A percentile compares a stretch with the other conserved stretches of the same genome.
These are phyloP conservation scores for Polygonum aviculare DNA, from an alignment of 148 eudicot genomes.

Conservation along the genomic window DNA sequence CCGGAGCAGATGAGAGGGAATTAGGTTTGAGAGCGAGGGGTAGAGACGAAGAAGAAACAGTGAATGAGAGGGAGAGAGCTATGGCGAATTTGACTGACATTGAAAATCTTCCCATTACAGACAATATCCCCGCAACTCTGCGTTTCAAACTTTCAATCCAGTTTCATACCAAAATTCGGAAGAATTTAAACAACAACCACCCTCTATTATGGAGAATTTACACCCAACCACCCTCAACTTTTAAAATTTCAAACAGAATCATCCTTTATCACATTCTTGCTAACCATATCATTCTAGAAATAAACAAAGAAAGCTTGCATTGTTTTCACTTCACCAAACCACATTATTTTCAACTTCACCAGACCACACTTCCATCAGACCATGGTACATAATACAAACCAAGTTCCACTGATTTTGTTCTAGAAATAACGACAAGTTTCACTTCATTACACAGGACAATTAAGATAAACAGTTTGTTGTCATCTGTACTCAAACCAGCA, in stretches of 20 bases:
- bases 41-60: conserved; percentile 20
- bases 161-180: too few species aligned
- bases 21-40: conserved; percentile 9
- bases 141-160: not conserved
- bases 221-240: too few species aligned
- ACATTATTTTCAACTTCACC: not conserved
- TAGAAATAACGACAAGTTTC: not conserved
- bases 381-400: not conserved
- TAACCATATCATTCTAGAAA: not conserved
- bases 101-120: conserved; percentile 16
- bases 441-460: not conserved
- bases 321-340: conserved; percentile 4
- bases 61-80: conserved; percentile 40
- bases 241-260: too few species aligned
- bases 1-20: conserved; percentile 17
- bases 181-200: not conserved
- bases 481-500: not conserved
- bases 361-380: not conserved
- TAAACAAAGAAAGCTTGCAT: not conserved
- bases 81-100: conserved; percentile 40
- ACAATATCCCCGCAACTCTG: not conserved
- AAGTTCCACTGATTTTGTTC: not conserved
- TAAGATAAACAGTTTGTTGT: not conserved
- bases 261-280: too few species aligned
- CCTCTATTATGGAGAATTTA: not conserved